Evolutionary conservation across 1,139 yeast genomes (phyloP), one percentile per base, ranked within the genome.

Genomic region (Candida glucosophila): DNA sequence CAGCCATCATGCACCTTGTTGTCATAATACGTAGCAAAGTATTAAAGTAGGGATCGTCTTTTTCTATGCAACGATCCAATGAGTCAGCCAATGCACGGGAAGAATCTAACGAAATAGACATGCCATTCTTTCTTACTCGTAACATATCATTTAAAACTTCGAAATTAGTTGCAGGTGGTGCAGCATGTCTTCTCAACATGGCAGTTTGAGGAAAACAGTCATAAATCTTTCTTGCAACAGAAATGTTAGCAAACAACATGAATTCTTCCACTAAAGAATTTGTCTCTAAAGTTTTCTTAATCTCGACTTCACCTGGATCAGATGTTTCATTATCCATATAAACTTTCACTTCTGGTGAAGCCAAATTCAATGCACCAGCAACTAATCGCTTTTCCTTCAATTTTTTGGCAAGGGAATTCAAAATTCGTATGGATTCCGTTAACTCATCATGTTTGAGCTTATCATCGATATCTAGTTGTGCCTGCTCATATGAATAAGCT

Each of bases 1-100:
- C 99, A 3, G 98, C 95, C 81, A 86, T 83, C 98, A 92, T 92
- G 58, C 98, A 90, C 46, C 99, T 72, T 0, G 99, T 92, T 5
- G 97, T 92, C 95, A 90, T 81, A 37, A 92, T 90, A 55, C 99
- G 78, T 6, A 90, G 69, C 43, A 92, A 66, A 0, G 97, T 90
- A 55, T 92, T 92, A 68, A 92, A 86, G 47, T 85, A 92, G 5
- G 88, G 80, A 49, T 90, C 98, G 1, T 70, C 47, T 14, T 77
- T 70, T 50, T 90, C 97, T 17, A 61, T 72, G 54, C 95, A 85
- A 34, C 82, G 68, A 47, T 92, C 98, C 30, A 92, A 65, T 12
- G 97, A 86, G 46, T 86, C 96, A 2, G 98, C 98, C 25, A 92
- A 67, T 1, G 95, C 82, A 44, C 79, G 83, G 3, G 97, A 86